phyloP scores from a whole-genome alignment of 441 rosid genomes.

The Theobroma grandiflorum region DNA sequence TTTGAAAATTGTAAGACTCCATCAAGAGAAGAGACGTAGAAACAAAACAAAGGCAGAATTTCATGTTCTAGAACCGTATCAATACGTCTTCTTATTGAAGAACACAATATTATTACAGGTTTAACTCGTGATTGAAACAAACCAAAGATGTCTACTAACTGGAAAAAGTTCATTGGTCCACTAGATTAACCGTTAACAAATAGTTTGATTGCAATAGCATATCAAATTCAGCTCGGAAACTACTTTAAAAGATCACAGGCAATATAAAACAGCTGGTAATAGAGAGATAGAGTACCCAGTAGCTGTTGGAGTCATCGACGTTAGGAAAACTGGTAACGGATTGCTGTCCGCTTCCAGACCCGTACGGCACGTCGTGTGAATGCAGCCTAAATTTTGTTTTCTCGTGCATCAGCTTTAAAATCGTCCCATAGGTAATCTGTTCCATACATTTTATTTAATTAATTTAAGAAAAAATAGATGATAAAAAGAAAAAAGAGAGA shows the following conservation, averaged over 20 bases:
- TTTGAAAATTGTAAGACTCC: neutral
- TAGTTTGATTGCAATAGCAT: too few relatives aligned
- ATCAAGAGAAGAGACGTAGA: neutral
- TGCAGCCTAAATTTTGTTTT: constrained; percentile 80
- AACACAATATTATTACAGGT: neutral
- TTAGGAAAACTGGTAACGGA: constrained; percentile 91
- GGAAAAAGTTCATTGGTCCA: neutral
- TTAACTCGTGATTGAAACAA: neutral
- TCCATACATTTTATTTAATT: constrained; percentile 20
- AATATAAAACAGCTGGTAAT: neutral
- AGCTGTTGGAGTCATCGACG: constrained; percentile 92
- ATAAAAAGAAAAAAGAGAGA: neutral
- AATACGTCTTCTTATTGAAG: neutral
- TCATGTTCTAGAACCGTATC: constrained; percentile 6
- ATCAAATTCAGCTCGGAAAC: neutral
- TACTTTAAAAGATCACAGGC: neutral
- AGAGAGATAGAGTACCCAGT: constrained; percentile 67
- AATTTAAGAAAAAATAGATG: neutral
- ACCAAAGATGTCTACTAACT: neutral
- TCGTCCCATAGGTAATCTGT: constrained; percentile 89
- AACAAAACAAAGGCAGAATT: neutral
- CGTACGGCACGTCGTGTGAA: constrained; percentile 98
- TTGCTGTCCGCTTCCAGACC: constrained; percentile 99
- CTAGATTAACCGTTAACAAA: constrained; percentile 1
- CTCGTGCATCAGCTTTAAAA: constrained; percentile 93